Conservation (phyloP, 345 rosid species). For the thale cress (Arabidopsis thaliana) region TAIR10.1 NC_003075.7:14171001-14171500, state of each 20-base stretch:
- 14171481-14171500: background rate
- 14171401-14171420: too few relatives aligned
- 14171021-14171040: constrained; percentile 5
- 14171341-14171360: too few relatives aligned
- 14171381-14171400: too few relatives aligned
- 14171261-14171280: background rate
- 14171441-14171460: constrained; percentile 6
- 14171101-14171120: background rate
- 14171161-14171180: too few relatives aligned
- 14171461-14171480: background rate
- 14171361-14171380: too few relatives aligned
- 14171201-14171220: too few relatives aligned
- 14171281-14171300: background rate
- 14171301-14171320: background rate
- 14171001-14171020: constrained; percentile 13
- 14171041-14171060: background rate
- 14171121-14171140: background rate
- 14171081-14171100: constrained; percentile 6
- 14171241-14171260: background rate
- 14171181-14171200: too few relatives aligned
- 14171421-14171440: too few relatives aligned
- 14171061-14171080: constrained; percentile 36
- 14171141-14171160: too few relatives aligned
- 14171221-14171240: background rate
- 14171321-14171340: background rate